Percentiles rank a stretch among this genome's conserved stretches.
Evolutionary conservation across 345 rosid genomes (phyloP).

Genomic region (Stellera chamaejasme): DNA sequence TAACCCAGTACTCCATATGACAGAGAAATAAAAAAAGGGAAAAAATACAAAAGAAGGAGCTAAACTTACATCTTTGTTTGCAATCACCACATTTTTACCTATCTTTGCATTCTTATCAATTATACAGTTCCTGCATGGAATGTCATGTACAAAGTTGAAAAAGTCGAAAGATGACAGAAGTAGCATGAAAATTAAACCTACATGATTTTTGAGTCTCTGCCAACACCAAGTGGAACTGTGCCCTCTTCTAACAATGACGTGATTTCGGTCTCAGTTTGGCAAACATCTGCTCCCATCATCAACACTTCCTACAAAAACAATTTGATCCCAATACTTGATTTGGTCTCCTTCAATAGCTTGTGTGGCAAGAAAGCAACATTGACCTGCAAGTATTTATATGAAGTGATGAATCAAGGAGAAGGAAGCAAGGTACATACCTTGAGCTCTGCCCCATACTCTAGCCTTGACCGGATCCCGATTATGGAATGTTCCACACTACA

Average conservation of each 20-base stretch:
- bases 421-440: slow-evolving; percentile 28
- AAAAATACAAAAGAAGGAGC: neutral
- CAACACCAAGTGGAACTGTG: slow-evolving; percentile 71
- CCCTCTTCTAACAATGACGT: slow-evolving; percentile 48
- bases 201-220: slow-evolving; percentile 58
- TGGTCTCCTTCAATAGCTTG: too few relatives aligned
- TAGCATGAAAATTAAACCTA: slow-evolving; percentile 11
- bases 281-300: slow-evolving; percentile 88
- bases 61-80: slow-evolving; percentile 64
- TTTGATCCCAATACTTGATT: too few relatives aligned
- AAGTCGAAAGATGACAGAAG: neutral
- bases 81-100: slow-evolving; percentile 63
- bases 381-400: too few relatives aligned
- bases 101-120: slow-evolving; percentile 79
- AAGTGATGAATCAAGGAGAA: neutral
- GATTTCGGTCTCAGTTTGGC: slow-evolving; percentile 68
- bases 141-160: neutral
- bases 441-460: slow-evolving; percentile 73
- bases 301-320: slow-evolving; percentile 47
- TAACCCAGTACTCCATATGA: too few relatives aligned
- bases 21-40: too few relatives aligned
- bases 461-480: slow-evolving; percentile 67
- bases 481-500: slow-evolving; percentile 72
- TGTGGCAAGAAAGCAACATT: too few relatives aligned
- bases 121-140: slow-evolving; percentile 57